A percentile compares a stretch with the other conserved stretches of the same genome.
Conservation (phyloP, 1,284 basidiomycete genomes). For the Ustilago xerochloae region DNA sequence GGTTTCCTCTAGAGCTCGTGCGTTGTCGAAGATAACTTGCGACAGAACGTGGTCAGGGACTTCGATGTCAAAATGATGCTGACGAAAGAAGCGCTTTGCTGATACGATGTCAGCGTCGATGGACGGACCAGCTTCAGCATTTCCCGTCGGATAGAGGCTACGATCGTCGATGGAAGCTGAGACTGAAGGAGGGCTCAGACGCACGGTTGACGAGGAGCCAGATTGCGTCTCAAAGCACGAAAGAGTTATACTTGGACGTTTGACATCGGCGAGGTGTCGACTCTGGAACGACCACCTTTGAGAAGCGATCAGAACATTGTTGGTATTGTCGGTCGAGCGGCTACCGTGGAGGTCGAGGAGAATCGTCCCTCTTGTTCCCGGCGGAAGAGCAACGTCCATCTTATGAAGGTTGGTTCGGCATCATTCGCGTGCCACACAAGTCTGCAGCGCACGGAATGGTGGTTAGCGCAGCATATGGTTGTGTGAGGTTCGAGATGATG, state of each 20-base stretch:
- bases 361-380: slow-evolving; percentile 37
- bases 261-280: not conserved
- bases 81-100: slow-evolving; percentile 25
- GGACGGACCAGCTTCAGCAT: slow-evolving; percentile 18
- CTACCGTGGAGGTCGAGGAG: slow-evolving; percentile 20
- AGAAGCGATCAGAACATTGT: not conserved
- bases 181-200: slow-evolving; percentile 18
- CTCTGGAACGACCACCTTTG: slow-evolving; percentile 28
- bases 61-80: slow-evolving; percentile 26
- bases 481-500: no score
- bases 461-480: no score
- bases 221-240: not conserved
- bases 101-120: slow-evolving; percentile 37
- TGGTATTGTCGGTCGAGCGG: slow-evolving; percentile 7
- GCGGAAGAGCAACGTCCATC: no score
- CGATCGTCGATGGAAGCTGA: not conserved
- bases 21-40: slow-evolving; percentile 25
- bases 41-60: slow-evolving; percentile 30
- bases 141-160: slow-evolving; percentile 12
- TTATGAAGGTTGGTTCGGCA: no score
- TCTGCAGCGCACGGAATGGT: no score
- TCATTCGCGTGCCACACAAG: no score
- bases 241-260: not conserved
- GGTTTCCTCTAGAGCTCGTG: slow-evolving; percentile 7
- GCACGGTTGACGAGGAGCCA: not conserved